Percentiles rank a stretch among this genome's conserved stretches.
Evolutionary conservation across 1,284 basidiomycete genomes (phyloP).

Genomic region (Ganoderma boninense): DNA sequence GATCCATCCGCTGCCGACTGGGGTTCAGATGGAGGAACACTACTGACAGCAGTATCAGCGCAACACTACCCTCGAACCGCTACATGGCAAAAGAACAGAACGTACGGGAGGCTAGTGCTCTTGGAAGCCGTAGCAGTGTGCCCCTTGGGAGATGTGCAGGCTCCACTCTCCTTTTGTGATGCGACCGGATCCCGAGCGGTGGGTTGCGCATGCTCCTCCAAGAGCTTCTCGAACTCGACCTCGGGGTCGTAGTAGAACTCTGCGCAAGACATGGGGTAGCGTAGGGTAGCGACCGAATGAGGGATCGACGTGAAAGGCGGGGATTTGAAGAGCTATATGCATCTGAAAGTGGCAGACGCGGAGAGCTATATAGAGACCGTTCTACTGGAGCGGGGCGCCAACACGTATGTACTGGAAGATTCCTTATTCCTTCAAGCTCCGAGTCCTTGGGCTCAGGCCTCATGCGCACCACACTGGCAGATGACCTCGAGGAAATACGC

Average conservation of each 20-base stretch:
- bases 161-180: background rate
- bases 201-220: slow-evolving; percentile 23
- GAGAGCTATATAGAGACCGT: background rate
- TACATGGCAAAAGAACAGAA: background rate
- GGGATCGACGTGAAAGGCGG: background rate
- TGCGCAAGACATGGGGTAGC: slow-evolving; percentile 26
- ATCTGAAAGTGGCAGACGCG: background rate
- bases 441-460: too few species aligned
- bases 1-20: background rate
- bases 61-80: background rate
- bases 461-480: too few species aligned
- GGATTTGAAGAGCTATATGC: too few species aligned
- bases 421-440: too few species aligned
- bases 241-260: slow-evolving; percentile 34
- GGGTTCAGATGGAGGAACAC: background rate
- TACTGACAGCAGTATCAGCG: background rate
- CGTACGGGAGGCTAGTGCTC: background rate
- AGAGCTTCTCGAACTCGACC: slow-evolving; percentile 30
- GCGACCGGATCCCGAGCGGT: background rate
- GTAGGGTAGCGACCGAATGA: background rate
- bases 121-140: background rate
- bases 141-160: background rate
- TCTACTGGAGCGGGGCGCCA: background rate
- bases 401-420: too few species aligned
- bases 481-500: too few species aligned